A percentile compares a stretch with the other conserved stretches of the same genome.
Evolutionary conservation across 306 rosid species (phyloP).

Genomic region (Medicago lupulina): DNA sequence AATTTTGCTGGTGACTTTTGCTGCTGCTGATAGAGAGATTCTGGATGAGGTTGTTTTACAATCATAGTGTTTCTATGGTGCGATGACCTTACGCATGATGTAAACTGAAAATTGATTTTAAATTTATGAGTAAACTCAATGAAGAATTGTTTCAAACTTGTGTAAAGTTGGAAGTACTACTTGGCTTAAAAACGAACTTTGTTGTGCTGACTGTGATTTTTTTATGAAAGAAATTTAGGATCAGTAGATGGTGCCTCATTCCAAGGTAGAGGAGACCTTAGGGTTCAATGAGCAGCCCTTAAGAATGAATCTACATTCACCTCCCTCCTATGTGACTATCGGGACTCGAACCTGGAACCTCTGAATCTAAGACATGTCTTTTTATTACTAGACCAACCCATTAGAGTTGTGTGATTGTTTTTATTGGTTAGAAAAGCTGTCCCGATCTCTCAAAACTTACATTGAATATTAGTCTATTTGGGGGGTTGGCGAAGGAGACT

Average conservation of each 20-base stretch:
- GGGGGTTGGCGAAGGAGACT: too few species aligned
- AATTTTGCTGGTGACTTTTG: conserved; percentile 75
- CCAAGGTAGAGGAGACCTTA: too few species aligned
- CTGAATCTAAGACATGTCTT: too few species aligned
- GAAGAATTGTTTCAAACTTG: conserved; percentile 38
- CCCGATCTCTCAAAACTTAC: background rate
- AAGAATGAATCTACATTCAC: too few species aligned
- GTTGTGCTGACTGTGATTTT: background rate
- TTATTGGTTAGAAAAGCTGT: background rate
- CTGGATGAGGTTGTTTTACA: conserved; percentile 39
- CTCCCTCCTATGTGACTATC: too few species aligned
- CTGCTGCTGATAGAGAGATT: conserved; percentile 39
- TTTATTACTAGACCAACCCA: too few species aligned
- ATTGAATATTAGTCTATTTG: too few species aligned
- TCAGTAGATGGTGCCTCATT: too few species aligned
- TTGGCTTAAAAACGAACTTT: background rate
- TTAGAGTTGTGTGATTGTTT: background rate
- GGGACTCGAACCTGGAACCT: too few species aligned
- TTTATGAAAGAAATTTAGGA: too few species aligned
- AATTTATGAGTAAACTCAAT: conserved; percentile 28
- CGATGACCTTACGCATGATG: conserved; percentile 34
- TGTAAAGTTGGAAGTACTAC: conserved; percentile 44
- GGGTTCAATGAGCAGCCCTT: too few species aligned
- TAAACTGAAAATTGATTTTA: conserved; percentile 36
- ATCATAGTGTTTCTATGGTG: conserved; percentile 16